phyloP scores from a whole-genome alignment of 2,329 filamentous ascomycete genomes.

The Colletotrichum tanaceti region DNA sequence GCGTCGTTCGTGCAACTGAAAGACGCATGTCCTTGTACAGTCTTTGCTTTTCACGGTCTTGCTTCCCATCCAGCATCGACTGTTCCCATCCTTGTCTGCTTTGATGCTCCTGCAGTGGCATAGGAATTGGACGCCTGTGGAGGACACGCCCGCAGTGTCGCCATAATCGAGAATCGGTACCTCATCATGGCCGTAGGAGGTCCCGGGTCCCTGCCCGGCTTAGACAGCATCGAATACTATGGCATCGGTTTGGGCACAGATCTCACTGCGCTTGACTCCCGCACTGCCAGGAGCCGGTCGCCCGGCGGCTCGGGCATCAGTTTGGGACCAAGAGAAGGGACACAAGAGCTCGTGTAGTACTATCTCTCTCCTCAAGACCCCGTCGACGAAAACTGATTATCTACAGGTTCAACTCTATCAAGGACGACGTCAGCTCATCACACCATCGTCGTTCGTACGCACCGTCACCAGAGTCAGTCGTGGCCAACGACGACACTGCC shows the following conservation, averaged over 20 bases:
- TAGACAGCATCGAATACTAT: slow-evolving; percentile 17
- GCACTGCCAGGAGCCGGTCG: neutral
- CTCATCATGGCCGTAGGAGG: slow-evolving; percentile 2
- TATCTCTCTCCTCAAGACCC: neutral
- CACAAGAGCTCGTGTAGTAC: neutral
- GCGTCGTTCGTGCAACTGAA: slow-evolving; percentile 2
- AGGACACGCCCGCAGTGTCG: neutral
- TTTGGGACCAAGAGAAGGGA: neutral
- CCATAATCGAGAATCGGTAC: neutral
- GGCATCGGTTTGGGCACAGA: slow-evolving; percentile 23
- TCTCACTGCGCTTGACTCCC: neutral
- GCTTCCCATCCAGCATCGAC: neutral
- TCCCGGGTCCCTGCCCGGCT: neutral
- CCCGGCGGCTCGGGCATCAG: slow-evolving; percentile 18
- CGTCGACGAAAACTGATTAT: neutral
- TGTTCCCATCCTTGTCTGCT: neutral
- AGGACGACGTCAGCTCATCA: neutral
- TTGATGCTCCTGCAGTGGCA: neutral
- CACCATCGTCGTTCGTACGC: slow-evolving; percentile 15
- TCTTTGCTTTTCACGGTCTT: slow-evolving; percentile 23
- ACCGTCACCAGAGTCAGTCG: slow-evolving; percentile 20
- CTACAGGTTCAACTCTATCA: neutral
- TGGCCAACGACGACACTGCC: neutral
- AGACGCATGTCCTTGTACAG: neutral
- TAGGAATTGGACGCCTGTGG: neutral